Evolutionary conservation across 2,329 filamentous ascomycete species (phyloP).

Genomic region (Apiospora rasikravindrae): DNA sequence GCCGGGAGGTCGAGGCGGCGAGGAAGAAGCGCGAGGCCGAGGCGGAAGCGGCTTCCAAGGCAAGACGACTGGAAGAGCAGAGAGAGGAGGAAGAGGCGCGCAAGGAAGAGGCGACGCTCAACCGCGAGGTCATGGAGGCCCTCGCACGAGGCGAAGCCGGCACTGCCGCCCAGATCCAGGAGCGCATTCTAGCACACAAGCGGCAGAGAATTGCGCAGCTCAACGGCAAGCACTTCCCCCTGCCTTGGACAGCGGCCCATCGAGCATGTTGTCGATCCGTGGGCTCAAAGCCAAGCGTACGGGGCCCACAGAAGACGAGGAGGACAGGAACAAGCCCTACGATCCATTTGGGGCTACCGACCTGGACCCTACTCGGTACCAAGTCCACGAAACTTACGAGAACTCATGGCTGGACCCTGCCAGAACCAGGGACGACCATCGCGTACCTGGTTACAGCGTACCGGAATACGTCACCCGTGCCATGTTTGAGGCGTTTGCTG

Average conservation of each 20-base stretch:
- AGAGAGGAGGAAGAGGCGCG: constrained; percentile 75
- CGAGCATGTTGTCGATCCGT: constrained; percentile 67
- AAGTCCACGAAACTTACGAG: constrained; percentile 71
- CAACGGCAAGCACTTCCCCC: constrained; percentile 39
- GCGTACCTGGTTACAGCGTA: constrained; percentile 83
- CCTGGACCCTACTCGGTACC: constrained; percentile 69
- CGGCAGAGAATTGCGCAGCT: constrained; percentile 65
- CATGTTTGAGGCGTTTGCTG: constrained; percentile 88
- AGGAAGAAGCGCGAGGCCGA: constrained; percentile 65
- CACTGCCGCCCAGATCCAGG: constrained; percentile 62
- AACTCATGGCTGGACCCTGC: constrained; percentile 75
- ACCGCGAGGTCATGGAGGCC: constrained; percentile 72
- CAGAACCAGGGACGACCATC: constrained; percentile 67
- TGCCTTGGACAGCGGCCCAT: constrained; percentile 31
- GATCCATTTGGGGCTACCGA: constrained; percentile 84
- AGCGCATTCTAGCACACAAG: constrained; percentile 75
- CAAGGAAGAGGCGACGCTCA: constrained; percentile 64
- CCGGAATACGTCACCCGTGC: constrained; percentile 81
- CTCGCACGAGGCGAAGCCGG: constrained; percentile 66
- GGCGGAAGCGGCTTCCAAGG: constrained; percentile 67
- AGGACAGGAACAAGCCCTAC: constrained; percentile 75
- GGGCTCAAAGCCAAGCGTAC: constrained; percentile 73
- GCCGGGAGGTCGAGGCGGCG: constrained; percentile 60
- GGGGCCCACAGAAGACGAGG: constrained; percentile 52
- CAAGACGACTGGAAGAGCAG: constrained; percentile 64